Conservation (phyloP, 139 green algal species). For the Eudorina sp. region DNA sequence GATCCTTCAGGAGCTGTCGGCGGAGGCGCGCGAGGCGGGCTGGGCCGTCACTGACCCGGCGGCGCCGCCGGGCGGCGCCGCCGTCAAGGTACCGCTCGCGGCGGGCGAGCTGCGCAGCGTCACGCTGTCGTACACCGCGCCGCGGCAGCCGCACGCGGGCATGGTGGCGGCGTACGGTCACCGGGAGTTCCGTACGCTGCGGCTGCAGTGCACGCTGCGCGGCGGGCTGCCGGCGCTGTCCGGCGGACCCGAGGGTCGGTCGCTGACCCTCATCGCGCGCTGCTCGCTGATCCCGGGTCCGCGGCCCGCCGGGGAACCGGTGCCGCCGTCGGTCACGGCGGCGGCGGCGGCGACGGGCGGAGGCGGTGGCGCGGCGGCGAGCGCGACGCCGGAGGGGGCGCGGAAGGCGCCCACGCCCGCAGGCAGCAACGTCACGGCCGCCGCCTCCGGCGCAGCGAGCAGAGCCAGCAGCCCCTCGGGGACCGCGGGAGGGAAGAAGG, state of each 20-base stretch:
- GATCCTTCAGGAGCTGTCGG: conserved; percentile 56
- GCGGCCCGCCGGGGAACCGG: neutral
- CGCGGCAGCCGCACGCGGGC: conserved; percentile 44
- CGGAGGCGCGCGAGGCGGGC: conserved; percentile 61
- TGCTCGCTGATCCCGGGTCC: conserved; percentile 29
- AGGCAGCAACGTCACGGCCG: too few relatives aligned
- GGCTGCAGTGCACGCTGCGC: conserved; percentile 45
- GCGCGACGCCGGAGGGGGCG: neutral
- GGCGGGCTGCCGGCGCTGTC: conserved; percentile 48
- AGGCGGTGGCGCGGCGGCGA: neutral
- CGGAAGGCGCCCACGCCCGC: too few relatives aligned
- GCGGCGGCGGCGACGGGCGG: neutral
- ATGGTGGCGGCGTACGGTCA: conserved; percentile 60
- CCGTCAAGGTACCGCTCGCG: conserved; percentile 47
- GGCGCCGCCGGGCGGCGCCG: neutral
- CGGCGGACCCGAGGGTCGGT: conserved; percentile 39
- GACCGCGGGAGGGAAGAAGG: too few relatives aligned
- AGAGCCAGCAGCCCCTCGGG: too few relatives aligned
- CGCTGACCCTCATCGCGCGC: conserved; percentile 31
- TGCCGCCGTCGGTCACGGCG: conserved; percentile 38
- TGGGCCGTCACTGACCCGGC: conserved; percentile 57
- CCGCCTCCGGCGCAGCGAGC: too few relatives aligned
- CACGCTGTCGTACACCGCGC: conserved; percentile 48
- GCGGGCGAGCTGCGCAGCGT: conserved; percentile 64
- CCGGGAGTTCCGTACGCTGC: conserved; percentile 50